Evolutionary conservation across 1,139 yeast genomes (phyloP).

Genomic region (Suhomyces terraborum): DNA sequence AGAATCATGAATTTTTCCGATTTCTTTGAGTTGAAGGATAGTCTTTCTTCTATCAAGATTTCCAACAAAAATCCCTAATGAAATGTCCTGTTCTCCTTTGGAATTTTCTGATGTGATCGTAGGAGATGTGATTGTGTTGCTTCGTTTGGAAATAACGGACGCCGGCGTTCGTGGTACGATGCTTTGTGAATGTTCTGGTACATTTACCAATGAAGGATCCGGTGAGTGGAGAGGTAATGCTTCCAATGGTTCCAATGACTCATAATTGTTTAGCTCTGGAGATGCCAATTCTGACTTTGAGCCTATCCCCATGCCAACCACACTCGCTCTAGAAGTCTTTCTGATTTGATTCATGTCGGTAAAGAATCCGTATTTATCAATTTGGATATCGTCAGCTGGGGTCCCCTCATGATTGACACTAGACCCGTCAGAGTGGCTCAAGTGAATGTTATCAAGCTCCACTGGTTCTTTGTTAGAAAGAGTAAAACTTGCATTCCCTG

Average conservation of each 20-base stretch:
- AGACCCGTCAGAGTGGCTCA: background rate
- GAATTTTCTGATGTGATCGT: background rate
- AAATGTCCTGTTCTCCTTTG: conserved; percentile 9
- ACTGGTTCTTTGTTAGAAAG: conserved; percentile 10
- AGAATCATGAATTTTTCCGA: conserved; percentile 40
- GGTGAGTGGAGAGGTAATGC: background rate
- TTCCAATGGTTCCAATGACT: no score
- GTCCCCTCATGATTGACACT: background rate
- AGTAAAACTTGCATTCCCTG: background rate
- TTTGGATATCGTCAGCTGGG: conserved; percentile 19
- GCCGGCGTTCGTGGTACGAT: background rate
- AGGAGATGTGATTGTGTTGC: background rate
- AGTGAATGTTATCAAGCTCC: conserved; percentile 12
- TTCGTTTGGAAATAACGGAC: background rate
- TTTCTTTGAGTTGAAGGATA: conserved; percentile 31
- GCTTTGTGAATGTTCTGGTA: background rate
- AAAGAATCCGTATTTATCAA: conserved; percentile 57
- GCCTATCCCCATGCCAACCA: background rate
- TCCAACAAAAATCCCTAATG: conserved; percentile 19
- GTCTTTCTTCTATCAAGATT: conserved; percentile 18
- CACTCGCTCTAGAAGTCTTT: background rate
- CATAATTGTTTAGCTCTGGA: background rate
- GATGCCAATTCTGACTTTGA: background rate
- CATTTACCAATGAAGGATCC: background rate
- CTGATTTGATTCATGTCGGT: conserved; percentile 20